Conservation (phyloP, 257 asterid species). For the Coffea eugenioides region DNA sequence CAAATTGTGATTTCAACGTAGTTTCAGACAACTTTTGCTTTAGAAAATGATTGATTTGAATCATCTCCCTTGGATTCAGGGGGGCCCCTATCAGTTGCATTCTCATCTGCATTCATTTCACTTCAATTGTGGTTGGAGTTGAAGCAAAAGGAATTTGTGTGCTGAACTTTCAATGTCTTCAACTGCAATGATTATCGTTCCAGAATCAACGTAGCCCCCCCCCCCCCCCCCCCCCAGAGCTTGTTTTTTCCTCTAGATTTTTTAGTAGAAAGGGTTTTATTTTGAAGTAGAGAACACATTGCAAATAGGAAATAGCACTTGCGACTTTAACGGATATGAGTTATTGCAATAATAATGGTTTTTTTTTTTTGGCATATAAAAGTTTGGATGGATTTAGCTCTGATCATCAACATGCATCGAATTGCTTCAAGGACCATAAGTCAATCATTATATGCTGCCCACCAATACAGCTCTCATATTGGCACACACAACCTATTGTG, state of each 20-base stretch:
- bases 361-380: too few species aligned
- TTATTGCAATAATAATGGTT: too few species aligned
- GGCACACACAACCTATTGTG: too few species aligned
- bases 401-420: too few species aligned
- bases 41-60: slow-evolving; percentile 14
- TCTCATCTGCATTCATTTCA: not conserved
- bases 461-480: too few species aligned
- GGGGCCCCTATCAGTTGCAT: not conserved
- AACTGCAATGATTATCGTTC: not conserved
- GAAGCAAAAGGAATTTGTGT: not conserved
- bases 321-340: too few species aligned
- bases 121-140: not conserved
- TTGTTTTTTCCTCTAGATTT: not conserved
- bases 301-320: too few species aligned
- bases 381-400: too few species aligned
- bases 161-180: not conserved
- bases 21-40: not conserved
- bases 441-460: too few species aligned
- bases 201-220: not conserved
- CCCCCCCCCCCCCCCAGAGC: too few species aligned
- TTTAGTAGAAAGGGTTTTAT: too few species aligned
- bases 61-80: not conserved
- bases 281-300: not conserved
- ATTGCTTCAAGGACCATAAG: too few species aligned
- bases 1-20: not conserved